Percentiles rank a stretch among this genome's conserved stretches.
Conservation (phyloP, 495 filamentous ascomycete species). For the Hypoxylon fuscum region DNA sequence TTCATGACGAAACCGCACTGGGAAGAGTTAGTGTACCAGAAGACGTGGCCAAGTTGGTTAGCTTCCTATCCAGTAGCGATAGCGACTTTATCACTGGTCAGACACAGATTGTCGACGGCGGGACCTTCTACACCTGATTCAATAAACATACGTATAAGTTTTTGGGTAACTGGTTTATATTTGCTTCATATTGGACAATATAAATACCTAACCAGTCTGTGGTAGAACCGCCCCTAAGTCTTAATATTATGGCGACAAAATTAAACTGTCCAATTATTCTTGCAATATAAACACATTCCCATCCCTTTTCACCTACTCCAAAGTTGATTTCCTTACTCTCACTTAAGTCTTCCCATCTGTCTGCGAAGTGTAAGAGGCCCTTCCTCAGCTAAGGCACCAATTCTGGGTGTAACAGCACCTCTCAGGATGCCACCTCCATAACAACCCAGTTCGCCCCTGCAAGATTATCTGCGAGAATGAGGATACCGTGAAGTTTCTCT, state of each 20-base stretch:
- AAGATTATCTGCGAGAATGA: conserved; percentile 7
- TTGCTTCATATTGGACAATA: too few species aligned
- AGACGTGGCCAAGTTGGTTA: conserved; percentile 66
- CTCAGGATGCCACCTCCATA: conserved; percentile 3
- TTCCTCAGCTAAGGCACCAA: background rate
- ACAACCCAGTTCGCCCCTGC: conserved; percentile 2
- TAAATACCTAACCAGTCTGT: too few species aligned
- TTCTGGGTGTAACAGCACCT: background rate
- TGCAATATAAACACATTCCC: background rate
- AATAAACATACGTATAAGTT: background rate
- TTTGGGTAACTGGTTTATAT: too few species aligned
- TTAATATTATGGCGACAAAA: too few species aligned
- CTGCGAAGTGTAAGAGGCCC: background rate
- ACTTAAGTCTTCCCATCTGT: background rate
- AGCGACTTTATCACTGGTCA: conserved; percentile 70
- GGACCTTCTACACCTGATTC: conserved; percentile 57
- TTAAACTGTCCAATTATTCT: too few species aligned
- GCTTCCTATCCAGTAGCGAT: conserved; percentile 63
- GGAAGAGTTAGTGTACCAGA: conserved; percentile 63
- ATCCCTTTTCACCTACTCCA: background rate
- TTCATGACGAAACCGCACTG: conserved; percentile 57
- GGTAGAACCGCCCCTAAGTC: too few species aligned
- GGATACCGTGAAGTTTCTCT: background rate
- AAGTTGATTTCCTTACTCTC: background rate
- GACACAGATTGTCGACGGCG: conserved; percentile 70